phyloP scores from a whole-genome alignment of 805 yeast genomes.

The Kregervanrija pseudodelftensis region DNA sequence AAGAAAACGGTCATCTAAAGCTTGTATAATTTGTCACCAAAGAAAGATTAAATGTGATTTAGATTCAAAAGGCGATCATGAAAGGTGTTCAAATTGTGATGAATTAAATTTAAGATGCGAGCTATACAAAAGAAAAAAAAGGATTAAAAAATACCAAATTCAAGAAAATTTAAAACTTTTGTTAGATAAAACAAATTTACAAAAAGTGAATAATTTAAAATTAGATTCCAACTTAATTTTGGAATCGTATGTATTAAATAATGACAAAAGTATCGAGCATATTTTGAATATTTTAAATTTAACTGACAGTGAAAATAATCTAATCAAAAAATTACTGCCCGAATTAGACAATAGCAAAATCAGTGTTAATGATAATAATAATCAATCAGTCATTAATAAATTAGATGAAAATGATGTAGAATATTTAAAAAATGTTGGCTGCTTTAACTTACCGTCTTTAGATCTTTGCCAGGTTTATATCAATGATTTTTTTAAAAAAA shows the following conservation, averaged over 20 bases:
- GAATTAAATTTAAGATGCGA: constrained; percentile 64
- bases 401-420: constrained; percentile 44
- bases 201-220: constrained; percentile 8
- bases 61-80: constrained; percentile 32
- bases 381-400: constrained; percentile 1
- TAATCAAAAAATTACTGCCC: constrained; percentile 12
- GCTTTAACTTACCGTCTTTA: constrained; percentile 57
- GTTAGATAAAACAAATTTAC: constrained; percentile 4
- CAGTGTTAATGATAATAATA: constrained; percentile 4
- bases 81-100: constrained; percentile 57
- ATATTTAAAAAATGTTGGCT: constrained; percentile 56
- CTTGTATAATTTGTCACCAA: constrained; percentile 66
- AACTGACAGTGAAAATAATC: too few relatives aligned
- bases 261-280: too few relatives aligned
- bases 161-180: constrained; percentile 4
- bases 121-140: constrained; percentile 42
- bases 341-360: constrained; percentile 14
- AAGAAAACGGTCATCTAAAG: constrained; percentile 55
- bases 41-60: constrained; percentile 75
- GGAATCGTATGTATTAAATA: too few relatives aligned
- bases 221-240: constrained; percentile 4
- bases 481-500: constrained; percentile 50
- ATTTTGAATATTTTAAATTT: too few relatives aligned
- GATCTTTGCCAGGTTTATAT: constrained; percentile 58
- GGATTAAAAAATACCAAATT: constrained; percentile 11